Evolutionary conservation across 2,329 filamentous ascomycete genomes (phyloP).

Genomic region (Thielaviopsis ethacetica): DNA sequence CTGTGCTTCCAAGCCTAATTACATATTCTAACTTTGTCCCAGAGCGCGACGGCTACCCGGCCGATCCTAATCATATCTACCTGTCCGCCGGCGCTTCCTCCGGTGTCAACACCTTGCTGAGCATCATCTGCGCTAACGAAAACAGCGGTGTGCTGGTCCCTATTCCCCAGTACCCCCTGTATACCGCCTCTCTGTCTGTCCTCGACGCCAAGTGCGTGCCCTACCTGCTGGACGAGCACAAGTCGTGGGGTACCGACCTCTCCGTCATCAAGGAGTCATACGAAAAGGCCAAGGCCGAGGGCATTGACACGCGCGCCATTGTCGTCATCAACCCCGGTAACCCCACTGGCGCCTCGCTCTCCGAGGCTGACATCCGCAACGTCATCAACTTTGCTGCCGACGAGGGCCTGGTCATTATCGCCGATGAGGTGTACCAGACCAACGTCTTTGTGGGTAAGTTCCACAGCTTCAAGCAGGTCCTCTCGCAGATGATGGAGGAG

Average conservation of each 20-base stretch:
- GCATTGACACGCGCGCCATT: conserved; percentile 78
- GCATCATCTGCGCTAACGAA: conserved; percentile 66
- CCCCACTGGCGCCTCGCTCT: conserved; percentile 78
- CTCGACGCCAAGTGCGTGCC: conserved; percentile 78
- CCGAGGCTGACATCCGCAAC: conserved; percentile 59
- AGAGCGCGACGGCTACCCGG: conserved; percentile 77
- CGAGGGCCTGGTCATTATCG: conserved; percentile 76
- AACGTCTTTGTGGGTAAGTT: conserved; percentile 94
- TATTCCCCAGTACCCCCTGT: conserved; percentile 95
- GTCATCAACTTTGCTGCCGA: conserved; percentile 79
- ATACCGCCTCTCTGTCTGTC: conserved; percentile 79
- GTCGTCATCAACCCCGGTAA: conserved; percentile 98
- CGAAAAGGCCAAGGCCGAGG: conserved; percentile 56
- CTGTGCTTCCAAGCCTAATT: not conserved
- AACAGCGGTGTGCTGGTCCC: conserved; percentile 77
- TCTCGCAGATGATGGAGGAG: conserved; percentile 66
- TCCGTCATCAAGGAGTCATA: conserved; percentile 59
- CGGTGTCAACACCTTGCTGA: conserved; percentile 83
- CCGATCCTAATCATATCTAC: conserved; percentile 70
- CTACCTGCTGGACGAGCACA: conserved; percentile 80
- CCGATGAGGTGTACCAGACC: conserved; percentile 98
- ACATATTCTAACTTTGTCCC: conserved; percentile 8
- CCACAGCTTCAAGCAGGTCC: conserved; percentile 82
- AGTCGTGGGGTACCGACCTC: conserved; percentile 77
- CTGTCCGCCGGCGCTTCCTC: conserved; percentile 83